Base-by-base conservation (phyloP, 257 asterid genomes). In the Nemophila menziesii region DNA sequence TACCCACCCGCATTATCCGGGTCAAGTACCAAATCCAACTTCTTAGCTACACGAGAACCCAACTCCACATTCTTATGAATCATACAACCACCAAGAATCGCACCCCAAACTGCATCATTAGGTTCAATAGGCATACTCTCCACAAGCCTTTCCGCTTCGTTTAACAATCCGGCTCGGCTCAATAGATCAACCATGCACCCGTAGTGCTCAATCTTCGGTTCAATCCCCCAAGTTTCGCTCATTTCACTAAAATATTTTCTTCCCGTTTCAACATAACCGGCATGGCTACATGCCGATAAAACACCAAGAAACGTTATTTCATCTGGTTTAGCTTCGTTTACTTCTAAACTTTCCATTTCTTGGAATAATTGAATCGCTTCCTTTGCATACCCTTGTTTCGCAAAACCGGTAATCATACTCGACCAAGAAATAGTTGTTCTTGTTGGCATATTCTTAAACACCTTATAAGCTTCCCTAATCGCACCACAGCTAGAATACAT, bases 401-500 rank as follows among this genome's bases (percentile, higher is more conserved):
- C 93, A 48, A 82, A 77, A 36, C 75, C 85, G 0, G 76, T 72
- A 23, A 82, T 79, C 71, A 79, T 80, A 34, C 72, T 79, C 19
- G 86, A 72, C 96, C 96, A 86, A 49, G 93, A 76, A 61, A 86
- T 62, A 0, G 50, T 48, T 27, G 74, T 82, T 57, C 66, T 80
- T 39, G 43, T 44, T 14, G 54, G 51, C 86, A 82, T 77, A 37
- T 20, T 53, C 33, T 41, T 55, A 46, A 86, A 86, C 39, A 86
- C 56, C 13, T 38, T 24, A 57, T 45, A 63, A 41, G 93, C 93
- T 41, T 72, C 71, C 29, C 63, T 66, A 4, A 82, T 77, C 22
- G 63, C 85, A 12, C 94, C 90, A 65, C 94, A 86, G 57, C 85
- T 70, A 8, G 94, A 82, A 58, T 74, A 86, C 96, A 82, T 79